These are phyloP conservation scores for Leccinum proliferum DNA, from an alignment of 1,284 basidiomycete genomes.

Conservation along the genomic window DNA sequence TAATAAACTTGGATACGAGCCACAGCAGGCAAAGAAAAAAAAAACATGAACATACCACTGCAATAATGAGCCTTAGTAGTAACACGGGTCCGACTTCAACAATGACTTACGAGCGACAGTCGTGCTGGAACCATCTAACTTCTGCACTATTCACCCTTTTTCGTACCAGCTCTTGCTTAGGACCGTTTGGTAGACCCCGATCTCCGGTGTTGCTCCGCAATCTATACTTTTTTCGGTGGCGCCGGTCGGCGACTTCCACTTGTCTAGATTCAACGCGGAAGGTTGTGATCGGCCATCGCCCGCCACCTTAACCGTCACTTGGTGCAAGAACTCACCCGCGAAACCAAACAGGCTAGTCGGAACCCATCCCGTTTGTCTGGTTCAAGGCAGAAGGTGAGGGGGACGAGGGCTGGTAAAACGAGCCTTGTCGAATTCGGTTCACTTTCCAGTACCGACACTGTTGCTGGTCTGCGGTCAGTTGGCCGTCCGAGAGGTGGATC, in stretches of 20 bases:
- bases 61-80: too few species aligned
- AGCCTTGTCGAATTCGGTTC: constrained; percentile 24
- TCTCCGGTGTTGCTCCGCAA: constrained; percentile 12
- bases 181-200: constrained; percentile 6
- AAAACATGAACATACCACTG: too few species aligned
- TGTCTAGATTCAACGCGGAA: constrained; percentile 14
- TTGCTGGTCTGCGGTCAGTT: constrained; percentile 20
- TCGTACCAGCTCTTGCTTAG: background rate
- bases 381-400: constrained; percentile 3
- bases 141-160: too few species aligned
- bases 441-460: constrained; percentile 28
- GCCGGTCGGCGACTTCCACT: constrained; percentile 18
- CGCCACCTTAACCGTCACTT: background rate
- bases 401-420: constrained; percentile 25
- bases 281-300: background rate
- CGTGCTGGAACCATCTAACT: too few species aligned
- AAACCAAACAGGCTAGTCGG: constrained; percentile 18
- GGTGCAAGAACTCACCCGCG: constrained; percentile 15
- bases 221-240: constrained; percentile 17
- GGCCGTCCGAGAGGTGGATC: constrained; percentile 24
- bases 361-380: constrained; percentile 13
- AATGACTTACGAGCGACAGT: too few species aligned
- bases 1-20: too few species aligned
- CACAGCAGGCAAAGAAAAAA: too few species aligned
- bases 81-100: too few species aligned